Evolutionary conservation across 352 stramenopile genomes (phyloP).

Genomic region (Pythium grandisporangium): DNA sequence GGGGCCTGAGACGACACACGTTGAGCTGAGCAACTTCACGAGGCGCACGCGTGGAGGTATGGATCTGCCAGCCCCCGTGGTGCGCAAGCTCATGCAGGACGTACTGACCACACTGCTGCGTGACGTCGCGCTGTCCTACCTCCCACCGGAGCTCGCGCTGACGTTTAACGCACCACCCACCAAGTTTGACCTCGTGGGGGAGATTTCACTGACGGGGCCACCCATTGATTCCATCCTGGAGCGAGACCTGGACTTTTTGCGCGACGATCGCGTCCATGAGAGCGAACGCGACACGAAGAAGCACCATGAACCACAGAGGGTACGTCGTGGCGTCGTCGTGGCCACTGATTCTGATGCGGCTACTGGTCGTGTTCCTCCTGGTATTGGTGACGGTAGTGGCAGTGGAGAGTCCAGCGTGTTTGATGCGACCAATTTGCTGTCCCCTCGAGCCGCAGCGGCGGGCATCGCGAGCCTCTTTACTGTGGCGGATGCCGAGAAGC

Average conservation of each 20-base stretch:
- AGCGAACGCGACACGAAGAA: background rate
- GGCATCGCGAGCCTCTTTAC: slow-evolving; percentile 32
- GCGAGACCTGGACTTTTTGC: slow-evolving; percentile 20
- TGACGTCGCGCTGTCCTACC: slow-evolving; percentile 50
- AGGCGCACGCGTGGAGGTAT: slow-evolving; percentile 55
- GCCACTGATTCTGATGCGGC: too few species aligned
- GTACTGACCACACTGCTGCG: slow-evolving; percentile 53
- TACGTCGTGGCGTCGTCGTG: too few species aligned
- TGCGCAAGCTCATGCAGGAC: slow-evolving; percentile 61
- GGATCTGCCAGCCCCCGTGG: slow-evolving; percentile 55
- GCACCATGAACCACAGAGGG: slow-evolving; percentile 1
- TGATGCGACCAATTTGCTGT: slow-evolving; percentile 5
- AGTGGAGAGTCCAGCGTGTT: slow-evolving; percentile 1
- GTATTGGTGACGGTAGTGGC: too few species aligned
- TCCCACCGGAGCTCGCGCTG: slow-evolving; percentile 49
- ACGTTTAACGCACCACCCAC: slow-evolving; percentile 41
- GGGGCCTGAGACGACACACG: slow-evolving; percentile 34
- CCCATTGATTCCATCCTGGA: slow-evolving; percentile 60
- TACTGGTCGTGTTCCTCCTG: too few species aligned
- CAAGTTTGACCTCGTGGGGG: slow-evolving; percentile 49
- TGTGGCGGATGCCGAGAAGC: slow-evolving; percentile 22
- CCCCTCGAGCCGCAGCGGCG: slow-evolving; percentile 13
- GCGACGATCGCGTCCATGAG: background rate
- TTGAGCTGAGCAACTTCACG: slow-evolving; percentile 63
- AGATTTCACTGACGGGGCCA: slow-evolving; percentile 37